Base-by-base conservation (phyloP, 2,329 filamentous ascomycete genomes). In the Penicillium janthinellum region DNA sequence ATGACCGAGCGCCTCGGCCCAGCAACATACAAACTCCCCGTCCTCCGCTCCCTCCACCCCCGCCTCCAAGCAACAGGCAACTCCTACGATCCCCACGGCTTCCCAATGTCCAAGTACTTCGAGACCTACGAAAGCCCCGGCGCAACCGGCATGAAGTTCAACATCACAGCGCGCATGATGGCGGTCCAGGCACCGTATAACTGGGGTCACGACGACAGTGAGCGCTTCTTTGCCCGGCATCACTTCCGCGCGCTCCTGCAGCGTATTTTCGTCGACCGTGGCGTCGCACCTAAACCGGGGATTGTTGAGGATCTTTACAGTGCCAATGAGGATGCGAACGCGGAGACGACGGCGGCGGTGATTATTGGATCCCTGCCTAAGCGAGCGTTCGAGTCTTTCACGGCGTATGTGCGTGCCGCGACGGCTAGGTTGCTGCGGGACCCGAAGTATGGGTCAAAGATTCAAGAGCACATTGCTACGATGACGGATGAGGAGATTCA, bases 141-240 rank as follows among this genome's bases (percentile, higher is more conserved):
- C 15, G 80, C 82, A 8, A 74, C 75, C 25, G 92, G 92, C 2
- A 83, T 98, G 49, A 85, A 91, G 25, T 83, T 98, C 58, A 98
- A 99, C 76, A 96, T 98, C 72, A 99, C 95, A 4, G 92, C 95
- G 0, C 87, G 95, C 47, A 96, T 96, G 90, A 97, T 98, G 94
- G 94, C 94, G 2, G 93, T 96, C 52, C 95, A 99, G 78, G 95
- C 95, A 7, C 93, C 95, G 1, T 83, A 88, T 60, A 99, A 99
- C 79, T 99, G 95, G 95, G 90, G 90, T 2, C 81, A 82, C 25
- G 80, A 83, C 31, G 93, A 96, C 61, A 96, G 91, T 73, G 89
- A 92, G 54, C 83, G 82, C 7, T 99, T 98, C 79, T 98, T 99
- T 80, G 91, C 88, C 0, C 86, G 94, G 0, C 95, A 99, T 75